Evolutionary conservation across 306 rosid species (phyloP).

Genomic region (Benincasa hispida): DNA sequence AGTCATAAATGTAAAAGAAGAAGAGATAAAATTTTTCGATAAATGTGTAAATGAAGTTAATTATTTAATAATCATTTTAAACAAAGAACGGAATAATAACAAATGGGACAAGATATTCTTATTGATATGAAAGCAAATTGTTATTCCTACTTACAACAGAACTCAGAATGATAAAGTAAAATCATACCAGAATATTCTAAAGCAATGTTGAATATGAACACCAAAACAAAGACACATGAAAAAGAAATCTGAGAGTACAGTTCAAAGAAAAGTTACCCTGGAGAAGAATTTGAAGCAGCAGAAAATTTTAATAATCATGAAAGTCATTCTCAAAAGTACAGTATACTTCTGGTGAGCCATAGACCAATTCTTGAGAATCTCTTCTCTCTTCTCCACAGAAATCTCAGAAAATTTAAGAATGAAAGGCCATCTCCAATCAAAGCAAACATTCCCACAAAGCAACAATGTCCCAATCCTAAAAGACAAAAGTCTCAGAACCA

Average conservation of each 20-base stretch:
- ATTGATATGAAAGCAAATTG: neutral
- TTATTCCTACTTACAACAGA: neutral
- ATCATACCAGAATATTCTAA: neutral
- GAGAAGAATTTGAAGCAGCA: constrained; percentile 64
- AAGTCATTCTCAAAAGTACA: constrained; percentile 33
- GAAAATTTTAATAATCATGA: constrained; percentile 44
- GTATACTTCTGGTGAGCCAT: constrained; percentile 42
- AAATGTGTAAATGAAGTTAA: too few species aligned
- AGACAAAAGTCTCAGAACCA: constrained; percentile 37
- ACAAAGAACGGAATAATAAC: too few species aligned
- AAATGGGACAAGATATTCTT: neutral
- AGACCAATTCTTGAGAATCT: constrained; percentile 51
- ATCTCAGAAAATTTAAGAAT: constrained; percentile 59
- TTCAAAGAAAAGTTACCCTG: constrained; percentile 34
- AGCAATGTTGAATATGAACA: neutral
- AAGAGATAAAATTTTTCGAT: too few species aligned
- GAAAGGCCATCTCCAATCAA: constrained; percentile 68
- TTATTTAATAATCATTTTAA: too few species aligned
- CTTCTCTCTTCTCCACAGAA: constrained; percentile 61
- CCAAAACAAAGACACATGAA: neutral
- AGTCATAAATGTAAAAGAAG: too few species aligned
- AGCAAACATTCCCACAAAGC: constrained; percentile 49
- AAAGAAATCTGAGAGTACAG: neutral
- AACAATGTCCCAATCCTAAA: constrained; percentile 58
- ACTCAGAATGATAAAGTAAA: neutral